These are phyloP conservation scores for Aureobasidium sp. DNA, from an alignment of 2,329 filamentous ascomycete genomes.

Conservation along the genomic window DNA sequence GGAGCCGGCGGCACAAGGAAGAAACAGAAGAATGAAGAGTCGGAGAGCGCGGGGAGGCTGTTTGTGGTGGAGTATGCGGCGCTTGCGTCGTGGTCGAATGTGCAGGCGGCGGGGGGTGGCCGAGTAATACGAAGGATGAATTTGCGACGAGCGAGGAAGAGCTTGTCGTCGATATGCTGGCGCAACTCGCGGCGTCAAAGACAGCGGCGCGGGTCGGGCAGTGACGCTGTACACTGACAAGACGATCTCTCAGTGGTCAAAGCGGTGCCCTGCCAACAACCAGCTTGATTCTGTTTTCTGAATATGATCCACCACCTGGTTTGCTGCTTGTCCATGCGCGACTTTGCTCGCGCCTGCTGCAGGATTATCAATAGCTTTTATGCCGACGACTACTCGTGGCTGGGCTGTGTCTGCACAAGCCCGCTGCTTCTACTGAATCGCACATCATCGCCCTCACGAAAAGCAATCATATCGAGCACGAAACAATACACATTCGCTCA, in stretches of 20 bases:
- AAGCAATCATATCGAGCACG: neutral
- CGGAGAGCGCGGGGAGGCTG: neutral
- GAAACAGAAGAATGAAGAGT: conserved; percentile 8
- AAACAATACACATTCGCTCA: neutral
- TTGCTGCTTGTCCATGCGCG: conserved; percentile 1
- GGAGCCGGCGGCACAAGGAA: neutral
- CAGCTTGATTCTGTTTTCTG: neutral
- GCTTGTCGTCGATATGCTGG: neutral
- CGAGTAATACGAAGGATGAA: neutral
- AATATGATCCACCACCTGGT: neutral
- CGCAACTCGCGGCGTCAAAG: conserved; percentile 7
- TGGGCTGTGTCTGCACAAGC: conserved; percentile 8
- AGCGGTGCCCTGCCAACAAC: neutral
- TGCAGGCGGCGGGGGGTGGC: neutral
- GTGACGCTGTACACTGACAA: conserved; percentile 1
- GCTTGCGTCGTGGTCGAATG: neutral
- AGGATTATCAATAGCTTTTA: neutral
- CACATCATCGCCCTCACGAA: neutral
- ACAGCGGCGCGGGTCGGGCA: neutral
- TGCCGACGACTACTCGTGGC: conserved; percentile 8
- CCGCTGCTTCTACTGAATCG: neutral
- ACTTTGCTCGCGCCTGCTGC: neutral
- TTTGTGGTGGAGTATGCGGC: neutral
- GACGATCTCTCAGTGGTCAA: neutral
- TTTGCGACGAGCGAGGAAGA: neutral